Evolutionary conservation across 768 basidiomycete species (phyloP), one percentile per base, ranked within the genome.

Genomic region (Boletus sensibilis): DNA sequence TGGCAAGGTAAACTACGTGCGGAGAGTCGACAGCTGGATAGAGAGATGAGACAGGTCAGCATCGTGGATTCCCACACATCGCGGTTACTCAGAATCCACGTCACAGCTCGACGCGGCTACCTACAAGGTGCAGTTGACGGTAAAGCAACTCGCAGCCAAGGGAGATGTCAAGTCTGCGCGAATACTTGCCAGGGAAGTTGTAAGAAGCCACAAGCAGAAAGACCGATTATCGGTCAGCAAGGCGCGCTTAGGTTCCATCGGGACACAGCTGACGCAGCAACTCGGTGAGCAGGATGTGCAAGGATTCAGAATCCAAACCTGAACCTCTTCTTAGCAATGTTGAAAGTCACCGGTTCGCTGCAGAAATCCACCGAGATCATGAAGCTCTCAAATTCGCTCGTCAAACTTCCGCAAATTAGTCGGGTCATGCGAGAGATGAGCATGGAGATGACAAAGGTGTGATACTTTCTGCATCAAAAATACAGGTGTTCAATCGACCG

Each of bases 281-380:
- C 79, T 97, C 56, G 91, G 97, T 98, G 64, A 62, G 88, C 76
- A 45, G 44, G 51, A 33, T 38, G 53, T 55, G 13, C 40, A 12
- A 8, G 42, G 11, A 14, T 33, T 31, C 20, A 42, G 11, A 34
- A 7, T 12, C 1, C 5, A 13, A 27, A 16, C 56, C 38, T 48
- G 29, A 47, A 34, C 37, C 48, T 47, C 57, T 40, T 37, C 35
- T 29, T 62, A 98, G 97, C 97, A 0, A 90, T 98, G 88, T 74
- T 87, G 60, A 99, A 98, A 76, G 92, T 98, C 39, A 98, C 97
- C 10, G 97, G 97, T n/a, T 85, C 95, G 7, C 77, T 99, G 58
- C 96, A 98, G 75, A 97, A 94, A 73, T 97, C 94, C 8, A 94
- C 96, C 1, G 95, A 98, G 71, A 98, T 98, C 58, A 98, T 99